Conservation (phyloP, 192 early-diverging fungal species). For the Gonapodya sp. region DNA sequence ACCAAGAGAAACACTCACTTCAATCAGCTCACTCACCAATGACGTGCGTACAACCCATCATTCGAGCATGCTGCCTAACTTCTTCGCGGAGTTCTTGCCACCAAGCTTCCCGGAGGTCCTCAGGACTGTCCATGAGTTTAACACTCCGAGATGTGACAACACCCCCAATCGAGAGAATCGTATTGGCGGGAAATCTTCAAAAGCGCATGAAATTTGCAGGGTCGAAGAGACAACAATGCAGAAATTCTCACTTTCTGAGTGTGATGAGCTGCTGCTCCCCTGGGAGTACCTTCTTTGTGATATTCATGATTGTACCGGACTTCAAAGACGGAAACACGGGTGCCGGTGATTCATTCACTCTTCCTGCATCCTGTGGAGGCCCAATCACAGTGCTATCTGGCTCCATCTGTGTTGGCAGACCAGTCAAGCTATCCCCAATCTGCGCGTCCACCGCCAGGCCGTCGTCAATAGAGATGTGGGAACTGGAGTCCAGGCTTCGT, state of each 20-base stretch:
- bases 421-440: neutral
- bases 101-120: constrained; percentile 45
- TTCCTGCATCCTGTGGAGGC: neutral
- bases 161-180: constrained; percentile 43
- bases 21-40: constrained; percentile 24
- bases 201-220: too few species aligned
- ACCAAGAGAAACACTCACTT: neutral
- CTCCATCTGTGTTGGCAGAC: neutral
- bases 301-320: too few species aligned
- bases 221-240: too few species aligned
- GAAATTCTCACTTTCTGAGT: neutral
- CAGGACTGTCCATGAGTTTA: constrained; percentile 41
- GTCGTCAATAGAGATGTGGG: constrained; percentile 28
- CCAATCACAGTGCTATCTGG: neutral
- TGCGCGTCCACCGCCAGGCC: neutral
- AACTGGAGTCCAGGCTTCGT: constrained; percentile 20
- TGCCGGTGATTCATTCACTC: too few species aligned
- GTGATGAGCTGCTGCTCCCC: neutral
- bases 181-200: constrained; percentile 31
- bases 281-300: neutral
- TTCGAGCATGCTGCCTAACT: constrained; percentile 62
- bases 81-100: constrained; percentile 69
- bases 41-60: constrained; percentile 56
- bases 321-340: too few species aligned
- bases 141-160: constrained; percentile 52